These are phyloP conservation scores for Hanseniaspora hatyaiensis DNA, from an alignment of 805 yeast genomes.

Conservation along the genomic window DNA sequence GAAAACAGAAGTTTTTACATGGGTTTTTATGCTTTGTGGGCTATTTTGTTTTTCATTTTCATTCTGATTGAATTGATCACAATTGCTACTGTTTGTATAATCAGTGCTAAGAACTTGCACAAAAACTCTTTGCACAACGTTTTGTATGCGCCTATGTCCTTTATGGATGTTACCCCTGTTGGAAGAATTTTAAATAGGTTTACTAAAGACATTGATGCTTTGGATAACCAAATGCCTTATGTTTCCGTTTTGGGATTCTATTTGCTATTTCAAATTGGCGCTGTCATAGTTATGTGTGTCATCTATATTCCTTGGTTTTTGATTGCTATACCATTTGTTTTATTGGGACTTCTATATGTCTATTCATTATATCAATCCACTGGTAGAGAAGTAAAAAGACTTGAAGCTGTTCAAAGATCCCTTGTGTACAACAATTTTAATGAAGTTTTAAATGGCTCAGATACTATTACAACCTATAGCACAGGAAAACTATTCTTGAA, in stretches of 20 bases:
- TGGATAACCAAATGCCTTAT: conserved; percentile 63
- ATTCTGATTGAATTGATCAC: conserved; percentile 28
- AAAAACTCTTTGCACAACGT: conserved; percentile 48
- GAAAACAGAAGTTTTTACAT: conserved; percentile 49
- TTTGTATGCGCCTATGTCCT: conserved; percentile 70
- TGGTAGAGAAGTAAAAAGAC: conserved; percentile 40
- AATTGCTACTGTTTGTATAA: conserved; percentile 33
- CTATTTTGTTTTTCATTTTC: conserved; percentile 38
- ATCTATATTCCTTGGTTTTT: conserved; percentile 72
- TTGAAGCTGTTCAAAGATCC: conserved; percentile 43
- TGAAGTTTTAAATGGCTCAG: conserved; percentile 40
- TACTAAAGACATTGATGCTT: conserved; percentile 75
- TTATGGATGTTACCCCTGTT: conserved; percentile 74
- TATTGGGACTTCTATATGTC: conserved; percentile 34
- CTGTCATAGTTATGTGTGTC: conserved; percentile 56
- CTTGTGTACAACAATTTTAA: conserved; percentile 42
- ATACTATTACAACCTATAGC: conserved; percentile 37
- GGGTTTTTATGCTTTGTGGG: conserved; percentile 60
- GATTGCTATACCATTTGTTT: conserved; percentile 50
- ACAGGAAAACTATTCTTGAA: conserved; percentile 31
- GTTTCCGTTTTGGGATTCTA: conserved; percentile 35
- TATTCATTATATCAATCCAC: conserved; percentile 40
- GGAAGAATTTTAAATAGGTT: conserved; percentile 79
- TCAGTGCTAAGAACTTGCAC: conserved; percentile 49
- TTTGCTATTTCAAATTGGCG: conserved; percentile 45